Base-by-base conservation (phyloP, 148 eudicot genomes). In the Limonium bicolor region DNA sequence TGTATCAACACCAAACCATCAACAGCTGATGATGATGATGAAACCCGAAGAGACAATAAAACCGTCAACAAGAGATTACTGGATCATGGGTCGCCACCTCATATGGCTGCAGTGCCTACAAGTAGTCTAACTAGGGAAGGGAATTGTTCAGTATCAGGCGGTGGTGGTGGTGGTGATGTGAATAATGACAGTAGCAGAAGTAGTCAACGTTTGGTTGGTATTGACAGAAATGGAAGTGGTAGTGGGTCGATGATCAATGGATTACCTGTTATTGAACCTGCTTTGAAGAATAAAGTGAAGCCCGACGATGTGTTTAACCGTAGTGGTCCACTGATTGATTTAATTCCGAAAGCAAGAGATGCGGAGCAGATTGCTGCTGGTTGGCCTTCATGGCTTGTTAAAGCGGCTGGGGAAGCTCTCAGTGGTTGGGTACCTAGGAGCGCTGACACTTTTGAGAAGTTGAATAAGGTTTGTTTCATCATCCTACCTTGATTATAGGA, bases 351-450 rank as follows among this genome's bases (percentile, higher is more conserved):
- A 55, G 77, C 77, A n/a, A 41, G 45, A 37, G 83, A 79, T 59
- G 80, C 64, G 16, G 96, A 88, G 43, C 80, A 71, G 53, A 56
- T 88, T 51, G 86, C 90, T 0, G 96, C 94, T 21, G 96, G 96
- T 40, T 88, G 96, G 96, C 96, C 96, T 59, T 61, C 85, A 61
- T 88, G 94, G 96, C 76, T 88, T 29, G 80, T 67, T 55, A 44
- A 45, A 0, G 90, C 50, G 6, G 90, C 96, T 0, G 83, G 78
- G 14, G 96, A 83, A 63, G 94, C 96, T 27, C 64, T 83, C 45
- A 50, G 12, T 18, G 94, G 94, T 39, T 88, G 96, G 94, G 29
- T 88, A 35, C 94, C 96, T 12, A 63, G 86, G 5, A 62, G 65
- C 27, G 68, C 80, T 1, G 80, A 80, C 37, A 59, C 73, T 53